Evolutionary conservation across 208 protist genomes (phyloP), one percentile per base, ranked within the genome.

Genomic region (Naegleria fowleri): DNA sequence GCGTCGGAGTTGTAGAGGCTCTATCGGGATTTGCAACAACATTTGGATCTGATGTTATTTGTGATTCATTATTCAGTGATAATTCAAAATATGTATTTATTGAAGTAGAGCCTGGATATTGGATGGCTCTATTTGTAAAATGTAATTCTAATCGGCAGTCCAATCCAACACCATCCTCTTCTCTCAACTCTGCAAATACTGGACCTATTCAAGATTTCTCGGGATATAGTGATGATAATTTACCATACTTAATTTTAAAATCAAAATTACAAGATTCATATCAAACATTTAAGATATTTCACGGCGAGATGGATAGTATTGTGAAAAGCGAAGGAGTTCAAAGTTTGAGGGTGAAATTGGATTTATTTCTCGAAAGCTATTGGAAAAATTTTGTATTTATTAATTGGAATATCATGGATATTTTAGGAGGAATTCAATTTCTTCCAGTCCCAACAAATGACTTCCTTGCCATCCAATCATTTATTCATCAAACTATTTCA

Each of bases 71-170:
- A 51, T 39, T 58, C 55, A 58, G 6, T 4, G 43, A 88, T 33
- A 52, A 88, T 38, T 39, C 19, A 58, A 58, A 58, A 58, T 88
- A 29, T 58, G 39, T 58, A 15, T 88, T 88, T 36, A 40, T 88
- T 15, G 29, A 88, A 58, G 25, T n/a, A 38, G 85, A 88, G 55
- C 85, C 85, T 38, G 85, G 85, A 58, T 88, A 88, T 88, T 58
- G 43, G 41, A 58, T 88, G 39, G 85, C 13, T 38, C 19, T 52
- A 22, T 88, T 11, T 48, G 85, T 88, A 5, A 88, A 88, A 39
- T 52, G 11, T 36, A 48, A 48, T 48, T 48, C 43, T 48, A 48
- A 48, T 48, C 43, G 43, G 7, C 36, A 4, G 40, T 41, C 33
- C 0, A 19, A 0, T 19, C 9, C n/a, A 39, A 4, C 39, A 22